Conservation (phyloP, 768 basidiomycete species). For the Rhizopogon vulgaris region DNA sequence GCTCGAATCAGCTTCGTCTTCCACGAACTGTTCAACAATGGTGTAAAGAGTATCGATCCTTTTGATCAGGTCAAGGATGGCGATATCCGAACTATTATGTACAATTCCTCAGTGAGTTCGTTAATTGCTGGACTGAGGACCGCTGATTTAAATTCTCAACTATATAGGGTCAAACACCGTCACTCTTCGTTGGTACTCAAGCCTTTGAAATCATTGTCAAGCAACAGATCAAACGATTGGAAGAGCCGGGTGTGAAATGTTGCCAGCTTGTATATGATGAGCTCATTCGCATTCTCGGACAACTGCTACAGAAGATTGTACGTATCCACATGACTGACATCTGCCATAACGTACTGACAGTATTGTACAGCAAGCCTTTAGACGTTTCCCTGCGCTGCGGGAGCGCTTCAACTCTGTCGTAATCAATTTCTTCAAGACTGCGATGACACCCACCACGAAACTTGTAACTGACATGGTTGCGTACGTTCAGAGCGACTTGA, state of each 20-base stretch:
- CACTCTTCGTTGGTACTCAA: slow-evolving; percentile 92
- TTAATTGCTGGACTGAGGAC: not conserved
- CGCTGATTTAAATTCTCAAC: not conserved
- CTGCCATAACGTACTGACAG: slow-evolving; percentile 1
- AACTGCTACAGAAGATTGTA: slow-evolving; percentile 86
- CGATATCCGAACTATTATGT: slow-evolving; percentile 91
- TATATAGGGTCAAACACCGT: slow-evolving; percentile 84
- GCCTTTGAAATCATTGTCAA: slow-evolving; percentile 99
- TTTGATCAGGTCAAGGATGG: slow-evolving; percentile 99
- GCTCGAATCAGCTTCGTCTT: slow-evolving; percentile 98
- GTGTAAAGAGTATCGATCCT: slow-evolving; percentile 92
- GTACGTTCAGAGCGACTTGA: slow-evolving; percentile 39
- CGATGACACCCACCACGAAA: slow-evolving; percentile 94
- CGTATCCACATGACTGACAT: slow-evolving; percentile 17
- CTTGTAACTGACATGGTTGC: slow-evolving; percentile 89
- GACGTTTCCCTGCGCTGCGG: slow-evolving; percentile 91
- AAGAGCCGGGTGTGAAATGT: slow-evolving; percentile 91
- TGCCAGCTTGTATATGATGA: slow-evolving; percentile 97
- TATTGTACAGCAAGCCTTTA: slow-evolving; percentile 77
- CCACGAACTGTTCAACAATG: slow-evolving; percentile 97
- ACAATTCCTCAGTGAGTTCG: slow-evolving; percentile 87
- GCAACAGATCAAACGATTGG: slow-evolving; percentile 95
- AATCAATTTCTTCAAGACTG: slow-evolving; percentile 91
- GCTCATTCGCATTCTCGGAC: slow-evolving; percentile 90
- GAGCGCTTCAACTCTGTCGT: slow-evolving; percentile 96